Conservation (phyloP, 108 stramenopile genomes). For the Cyclotella distinguenda region DNA sequence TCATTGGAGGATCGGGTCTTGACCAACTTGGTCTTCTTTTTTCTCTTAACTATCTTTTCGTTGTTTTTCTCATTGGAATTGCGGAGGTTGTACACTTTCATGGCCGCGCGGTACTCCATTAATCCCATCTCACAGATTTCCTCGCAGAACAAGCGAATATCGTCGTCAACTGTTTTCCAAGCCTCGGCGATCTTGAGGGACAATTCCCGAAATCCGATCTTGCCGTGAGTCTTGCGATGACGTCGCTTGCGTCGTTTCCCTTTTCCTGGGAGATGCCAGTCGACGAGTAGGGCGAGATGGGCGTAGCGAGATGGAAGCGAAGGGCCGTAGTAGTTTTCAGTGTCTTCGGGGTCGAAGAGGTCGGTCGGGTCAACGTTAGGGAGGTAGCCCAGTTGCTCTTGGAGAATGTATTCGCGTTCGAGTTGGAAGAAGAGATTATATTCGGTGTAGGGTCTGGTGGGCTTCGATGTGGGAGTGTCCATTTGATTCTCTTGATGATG, state of each 20-base stretch:
- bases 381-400: constrained; percentile 8
- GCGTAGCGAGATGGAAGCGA: constrained; percentile 17
- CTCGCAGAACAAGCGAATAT: constrained; percentile 32
- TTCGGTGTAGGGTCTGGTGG: constrained; percentile 19
- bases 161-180: constrained; percentile 43
- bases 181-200: constrained; percentile 48
- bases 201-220: constrained; percentile 68
- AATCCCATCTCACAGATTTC: constrained; percentile 43
- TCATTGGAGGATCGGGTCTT: too few species aligned
- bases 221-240: constrained; percentile 69
- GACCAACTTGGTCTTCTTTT: background rate
- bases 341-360: constrained; percentile 10
- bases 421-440: constrained; percentile 47
- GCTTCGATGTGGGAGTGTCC: constrained; percentile 4
- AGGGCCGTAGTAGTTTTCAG: constrained; percentile 12
- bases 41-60: background rate
- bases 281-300: constrained; percentile 15
- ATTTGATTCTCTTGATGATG: background rate
- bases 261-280: constrained; percentile 23
- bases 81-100: background rate
- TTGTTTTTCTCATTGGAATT: too few species aligned
- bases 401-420: constrained; percentile 38
- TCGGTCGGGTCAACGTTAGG: background rate
- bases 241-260: constrained; percentile 18
- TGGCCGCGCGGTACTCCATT: constrained; percentile 43